Conservation (phyloP, 1,284 basidiomycete genomes). For the Cystobasidium slooffiae region DNA sequence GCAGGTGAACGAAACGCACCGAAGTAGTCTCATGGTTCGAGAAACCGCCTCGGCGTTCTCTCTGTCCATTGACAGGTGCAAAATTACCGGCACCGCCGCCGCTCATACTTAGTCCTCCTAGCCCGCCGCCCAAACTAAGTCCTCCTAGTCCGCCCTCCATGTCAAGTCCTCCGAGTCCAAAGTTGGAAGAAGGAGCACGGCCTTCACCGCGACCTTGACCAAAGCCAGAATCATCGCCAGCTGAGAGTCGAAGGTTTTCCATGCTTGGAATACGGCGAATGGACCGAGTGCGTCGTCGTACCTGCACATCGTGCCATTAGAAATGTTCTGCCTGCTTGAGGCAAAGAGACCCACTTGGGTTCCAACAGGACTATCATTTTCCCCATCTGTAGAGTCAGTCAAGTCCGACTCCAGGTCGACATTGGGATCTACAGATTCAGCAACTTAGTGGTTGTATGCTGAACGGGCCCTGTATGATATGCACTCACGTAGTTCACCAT, state of each 20-base stretch:
- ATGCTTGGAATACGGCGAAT: conserved; percentile 1
- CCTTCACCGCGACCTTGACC: neutral
- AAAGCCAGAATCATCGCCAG: conserved; percentile 1
- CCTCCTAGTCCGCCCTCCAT: neutral
- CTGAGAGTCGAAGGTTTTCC: neutral
- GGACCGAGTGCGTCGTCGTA: neutral
- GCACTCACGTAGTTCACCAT: conserved; percentile 5
- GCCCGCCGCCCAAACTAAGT: neutral
- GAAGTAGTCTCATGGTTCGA: neutral
- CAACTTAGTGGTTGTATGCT: neutral
- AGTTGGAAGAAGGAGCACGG: neutral
- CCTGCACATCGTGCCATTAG: neutral
- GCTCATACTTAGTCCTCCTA: neutral
- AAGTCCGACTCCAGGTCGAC: conserved; percentile 1
- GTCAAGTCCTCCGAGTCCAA: neutral
- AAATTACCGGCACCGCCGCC: neutral
- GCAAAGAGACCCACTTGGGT: neutral
- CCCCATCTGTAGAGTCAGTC: conserved; percentile 11
- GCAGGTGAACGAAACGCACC: neutral
- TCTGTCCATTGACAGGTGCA: neutral
- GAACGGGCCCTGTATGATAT: neutral
- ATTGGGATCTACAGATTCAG: neutral
- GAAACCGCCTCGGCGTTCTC: neutral
- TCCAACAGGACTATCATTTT: conserved; percentile 2
- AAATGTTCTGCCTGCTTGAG: neutral